Conservation (phyloP, 306 rosid genomes). For the Albizia julibrissin region DNA sequence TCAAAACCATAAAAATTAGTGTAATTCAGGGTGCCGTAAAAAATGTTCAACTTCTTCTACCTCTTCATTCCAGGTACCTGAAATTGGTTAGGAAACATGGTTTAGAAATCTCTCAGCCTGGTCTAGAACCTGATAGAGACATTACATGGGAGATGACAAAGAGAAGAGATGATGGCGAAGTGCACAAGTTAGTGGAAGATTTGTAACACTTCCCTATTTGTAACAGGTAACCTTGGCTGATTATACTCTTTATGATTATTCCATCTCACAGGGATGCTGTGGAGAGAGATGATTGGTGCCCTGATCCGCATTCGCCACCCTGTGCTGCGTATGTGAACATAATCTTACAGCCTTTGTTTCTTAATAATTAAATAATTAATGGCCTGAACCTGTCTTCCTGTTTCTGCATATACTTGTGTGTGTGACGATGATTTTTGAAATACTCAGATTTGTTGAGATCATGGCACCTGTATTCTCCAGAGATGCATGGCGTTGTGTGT, state of each 20-base stretch:
- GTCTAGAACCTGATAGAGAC: conserved; percentile 63
- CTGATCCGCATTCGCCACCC: conserved; percentile 72
- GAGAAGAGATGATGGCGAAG: conserved; percentile 64
- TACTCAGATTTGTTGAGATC: conserved; percentile 86
- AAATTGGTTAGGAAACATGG: conserved; percentile 75
- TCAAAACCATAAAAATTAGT: conserved; percentile 18
- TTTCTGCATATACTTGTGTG: not conserved
- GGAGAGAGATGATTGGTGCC: conserved; percentile 78
- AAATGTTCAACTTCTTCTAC: not conserved
- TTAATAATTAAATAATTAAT: not conserved
- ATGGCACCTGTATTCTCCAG: conserved; percentile 96
- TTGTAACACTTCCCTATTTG: conserved; percentile 1
- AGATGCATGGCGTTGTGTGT: conserved; percentile 91
- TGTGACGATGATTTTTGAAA: not conserved
- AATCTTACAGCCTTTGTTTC: not conserved
- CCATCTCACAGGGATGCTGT: conserved; percentile 52
- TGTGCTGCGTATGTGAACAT: conserved; percentile 78
- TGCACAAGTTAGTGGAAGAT: conserved; percentile 70
- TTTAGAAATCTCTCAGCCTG: conserved; percentile 94
- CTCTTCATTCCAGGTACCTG: conserved; percentile 56
- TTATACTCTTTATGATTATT: not conserved
- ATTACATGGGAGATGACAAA: conserved; percentile 84
- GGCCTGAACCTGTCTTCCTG: conserved; percentile 10
- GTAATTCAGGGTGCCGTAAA: conserved; percentile 18
- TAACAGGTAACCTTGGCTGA: conserved; percentile 6